These are phyloP conservation scores for Entomortierella parvispora DNA, from an alignment of 192 early-diverging fungal genomes.

Conservation along the genomic window DNA sequence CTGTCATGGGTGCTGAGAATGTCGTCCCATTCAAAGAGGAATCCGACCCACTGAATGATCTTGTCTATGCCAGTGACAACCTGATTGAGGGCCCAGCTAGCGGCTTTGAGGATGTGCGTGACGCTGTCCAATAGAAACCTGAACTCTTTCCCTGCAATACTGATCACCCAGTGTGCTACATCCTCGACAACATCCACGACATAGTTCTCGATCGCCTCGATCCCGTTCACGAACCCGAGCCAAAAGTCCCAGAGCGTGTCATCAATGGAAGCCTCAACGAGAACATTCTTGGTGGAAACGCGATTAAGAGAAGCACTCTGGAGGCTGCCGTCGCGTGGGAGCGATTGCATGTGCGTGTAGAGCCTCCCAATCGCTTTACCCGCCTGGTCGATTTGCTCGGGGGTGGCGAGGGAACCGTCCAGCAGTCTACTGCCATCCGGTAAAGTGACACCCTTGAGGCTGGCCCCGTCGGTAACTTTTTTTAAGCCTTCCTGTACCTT, in stretches of 20 bases:
- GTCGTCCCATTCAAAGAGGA: not conserved
- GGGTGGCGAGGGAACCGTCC: not conserved
- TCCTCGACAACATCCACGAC: not conserved
- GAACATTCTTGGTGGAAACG: conserved; percentile 1
- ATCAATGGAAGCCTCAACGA: not conserved
- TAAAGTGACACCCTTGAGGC: not conserved
- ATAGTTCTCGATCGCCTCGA: not conserved
- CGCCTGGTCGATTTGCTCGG: not conserved
- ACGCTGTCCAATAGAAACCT: not conserved
- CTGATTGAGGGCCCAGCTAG: not conserved
- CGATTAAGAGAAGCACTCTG: not conserved
- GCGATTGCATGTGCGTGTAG: not conserved
- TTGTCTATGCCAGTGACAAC: not conserved
- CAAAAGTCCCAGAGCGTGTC: not conserved
- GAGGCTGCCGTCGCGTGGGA: conserved; percentile 3
- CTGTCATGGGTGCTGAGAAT: not conserved
- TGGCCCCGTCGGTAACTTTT: not conserved
- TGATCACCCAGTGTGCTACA: conserved; percentile 1
- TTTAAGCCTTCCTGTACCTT: not conserved
- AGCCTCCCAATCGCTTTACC: not conserved
- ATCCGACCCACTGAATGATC: conserved; percentile 5
- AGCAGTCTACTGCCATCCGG: not conserved
- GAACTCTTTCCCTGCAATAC: not conserved
- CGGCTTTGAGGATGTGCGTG: conserved; percentile 2
- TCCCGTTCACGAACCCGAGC: not conserved